Conservation (phyloP, 2,329 filamentous ascomycete genomes). For the Thelonectria discophora region DNA sequence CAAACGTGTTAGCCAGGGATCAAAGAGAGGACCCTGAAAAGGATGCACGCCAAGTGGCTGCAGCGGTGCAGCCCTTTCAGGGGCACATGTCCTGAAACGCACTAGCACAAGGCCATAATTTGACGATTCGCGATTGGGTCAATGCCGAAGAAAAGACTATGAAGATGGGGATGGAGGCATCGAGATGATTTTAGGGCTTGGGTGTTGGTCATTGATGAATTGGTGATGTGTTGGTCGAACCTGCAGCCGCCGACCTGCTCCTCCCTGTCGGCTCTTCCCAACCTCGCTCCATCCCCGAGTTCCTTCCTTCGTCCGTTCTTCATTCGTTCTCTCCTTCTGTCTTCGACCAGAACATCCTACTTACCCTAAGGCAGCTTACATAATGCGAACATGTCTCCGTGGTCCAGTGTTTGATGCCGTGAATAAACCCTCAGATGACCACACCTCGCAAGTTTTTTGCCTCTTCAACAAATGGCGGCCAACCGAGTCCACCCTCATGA, state of each 20-base stretch:
- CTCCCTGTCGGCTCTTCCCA: neutral
- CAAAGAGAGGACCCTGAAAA: neutral
- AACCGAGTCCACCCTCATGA: neutral
- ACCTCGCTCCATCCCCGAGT: no score
- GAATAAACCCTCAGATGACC: no score
- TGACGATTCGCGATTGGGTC: slow-evolving; percentile 10
- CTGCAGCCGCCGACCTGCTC: neutral
- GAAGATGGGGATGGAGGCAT: neutral
- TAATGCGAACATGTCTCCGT: neutral
- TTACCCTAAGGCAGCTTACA: neutral
- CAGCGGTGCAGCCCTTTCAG: slow-evolving; percentile 11
- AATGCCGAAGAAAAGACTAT: neutral
- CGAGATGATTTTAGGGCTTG: neutral
- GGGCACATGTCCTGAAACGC: slow-evolving; percentile 21
- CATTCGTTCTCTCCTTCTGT: neutral
- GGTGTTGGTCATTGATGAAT: neutral
- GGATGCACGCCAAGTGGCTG: slow-evolving; percentile 8
- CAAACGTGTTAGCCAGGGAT: slow-evolving; percentile 4
- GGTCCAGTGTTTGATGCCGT: no score
- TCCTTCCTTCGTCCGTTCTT: neutral
- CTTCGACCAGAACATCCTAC: neutral
- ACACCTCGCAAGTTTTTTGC: no score
- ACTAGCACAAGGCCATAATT: neutral
- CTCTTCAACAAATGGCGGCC: no score
- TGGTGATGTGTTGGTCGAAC: neutral